A percentile compares a stretch with the other conserved stretches of the same genome.
Conservation (phyloP, 768 basidiomycete species). For the Xerocomellus dryophilus region DNA sequence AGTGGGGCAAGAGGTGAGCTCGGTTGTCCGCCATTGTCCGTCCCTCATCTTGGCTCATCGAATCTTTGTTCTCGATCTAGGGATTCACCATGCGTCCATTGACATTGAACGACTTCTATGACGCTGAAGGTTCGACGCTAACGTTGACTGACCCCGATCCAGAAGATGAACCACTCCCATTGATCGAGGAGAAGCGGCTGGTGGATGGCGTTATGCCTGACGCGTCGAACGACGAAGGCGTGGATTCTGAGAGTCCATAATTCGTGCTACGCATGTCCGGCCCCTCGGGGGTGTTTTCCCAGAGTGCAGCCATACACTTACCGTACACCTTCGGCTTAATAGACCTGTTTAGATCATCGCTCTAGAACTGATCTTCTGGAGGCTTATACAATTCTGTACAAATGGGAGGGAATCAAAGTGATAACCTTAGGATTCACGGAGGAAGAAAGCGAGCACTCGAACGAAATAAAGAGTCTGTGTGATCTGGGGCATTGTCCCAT, state of each 20-base stretch:
- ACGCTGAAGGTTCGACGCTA: conserved; percentile 35
- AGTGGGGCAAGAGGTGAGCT: conserved; percentile 41
- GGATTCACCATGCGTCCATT: conserved; percentile 78
- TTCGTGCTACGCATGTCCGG: neutral
- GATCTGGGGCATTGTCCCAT: too few species aligned
- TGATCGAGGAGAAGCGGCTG: neutral
- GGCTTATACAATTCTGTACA: too few species aligned
- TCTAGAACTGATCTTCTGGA: neutral
- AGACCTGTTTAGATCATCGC: conserved; percentile 2
- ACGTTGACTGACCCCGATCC: conserved; percentile 26
- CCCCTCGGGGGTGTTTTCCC: neutral
- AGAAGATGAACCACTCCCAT: conserved; percentile 25
- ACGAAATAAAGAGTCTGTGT: too few species aligned
- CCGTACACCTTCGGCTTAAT: conserved; percentile 11
- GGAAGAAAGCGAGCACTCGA: too few species aligned
- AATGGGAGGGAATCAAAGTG: too few species aligned
- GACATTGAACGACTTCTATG: conserved; percentile 64
- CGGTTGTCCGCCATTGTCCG: neutral
- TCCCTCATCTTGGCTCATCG: neutral
- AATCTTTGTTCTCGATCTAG: conserved; percentile 34
- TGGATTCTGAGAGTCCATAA: conserved; percentile 7
- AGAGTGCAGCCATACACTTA: neutral
- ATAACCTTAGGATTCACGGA: too few species aligned
- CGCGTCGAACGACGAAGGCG: neutral
- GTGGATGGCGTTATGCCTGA: neutral